Evolutionary conservation across 2,329 filamentous ascomycete genomes (phyloP), one percentile per base, ranked within the genome.

Genomic region (Paracamarosporium sp.): DNA sequence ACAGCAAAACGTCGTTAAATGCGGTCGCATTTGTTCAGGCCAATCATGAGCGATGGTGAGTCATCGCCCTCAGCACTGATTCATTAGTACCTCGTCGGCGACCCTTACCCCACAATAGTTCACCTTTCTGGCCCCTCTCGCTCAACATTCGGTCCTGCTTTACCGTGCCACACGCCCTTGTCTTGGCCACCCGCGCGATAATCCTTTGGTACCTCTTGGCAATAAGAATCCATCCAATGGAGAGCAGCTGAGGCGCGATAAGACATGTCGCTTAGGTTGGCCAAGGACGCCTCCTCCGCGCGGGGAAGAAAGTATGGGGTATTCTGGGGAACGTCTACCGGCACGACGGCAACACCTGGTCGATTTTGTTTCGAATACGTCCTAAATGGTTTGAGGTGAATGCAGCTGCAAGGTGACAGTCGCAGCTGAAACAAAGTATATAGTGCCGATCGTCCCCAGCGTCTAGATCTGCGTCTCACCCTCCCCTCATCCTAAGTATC

Each of bases 311-410:
- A 27, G 2, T 33, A 20, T 50, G 46, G 46, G 28, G 46, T 50
- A 36, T 33, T 50, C 30, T 36, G 46, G 46, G 46, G 46, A 50
- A 36, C 30, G 31, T 50, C 46, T 50, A 50, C 46, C 46, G 46
- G 22, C 12, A 36, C 25, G 46, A 8, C 17, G 46, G 46, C 17
- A 12, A 13, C 25, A 46, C 25, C 44, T 30, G 40, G 20, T 43
- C 40, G 11, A 5, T 24, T 43, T 24, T 7, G 20, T 5, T 43
- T 43, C 22, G 20, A 43, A 17, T 15, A 25, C 20, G 3, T 38
- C 40, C 20, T 13, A 43, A 24, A 17, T 27, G 25, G 15, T 5
- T 31, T 45, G 43, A 30, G 6, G 25, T 27, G 24, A 45, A n/a
- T 35, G 28, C 20, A 35, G 28, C 30, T 33, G 13, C 15, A 12